phyloP scores from a whole-genome alignment of 495 filamentous ascomycete species.

The Penicillium malachiteum region DNA sequence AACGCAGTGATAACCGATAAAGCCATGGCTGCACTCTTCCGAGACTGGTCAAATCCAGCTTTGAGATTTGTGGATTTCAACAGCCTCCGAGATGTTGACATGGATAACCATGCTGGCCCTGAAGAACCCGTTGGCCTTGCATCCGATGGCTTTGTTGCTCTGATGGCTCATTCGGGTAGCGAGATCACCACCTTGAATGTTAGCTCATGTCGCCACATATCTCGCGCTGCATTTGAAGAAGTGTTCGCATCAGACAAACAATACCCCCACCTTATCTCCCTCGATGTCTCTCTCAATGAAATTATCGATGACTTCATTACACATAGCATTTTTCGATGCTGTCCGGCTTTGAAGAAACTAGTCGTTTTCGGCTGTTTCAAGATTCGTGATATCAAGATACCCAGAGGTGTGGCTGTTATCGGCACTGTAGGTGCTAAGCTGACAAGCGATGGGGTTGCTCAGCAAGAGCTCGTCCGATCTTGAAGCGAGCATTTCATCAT shows the following conservation, averaged over 20 bases:
- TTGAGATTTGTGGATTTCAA: slow-evolving; percentile 69
- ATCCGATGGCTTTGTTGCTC: slow-evolving; percentile 66
- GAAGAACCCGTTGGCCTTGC: slow-evolving; percentile 63
- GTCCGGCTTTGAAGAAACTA: slow-evolving; percentile 68
- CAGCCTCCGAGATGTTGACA: slow-evolving; percentile 71
- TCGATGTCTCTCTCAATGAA: slow-evolving; percentile 79
- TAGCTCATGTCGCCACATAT: slow-evolving; percentile 76
- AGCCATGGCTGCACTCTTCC: slow-evolving; percentile 69
- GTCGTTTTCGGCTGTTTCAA: slow-evolving; percentile 85
- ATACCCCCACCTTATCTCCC: slow-evolving; percentile 64
- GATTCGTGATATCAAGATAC: slow-evolving; percentile 65
- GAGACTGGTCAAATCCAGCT: slow-evolving; percentile 67
- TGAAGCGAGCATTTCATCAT: no score
- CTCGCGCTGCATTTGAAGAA: slow-evolving; percentile 61
- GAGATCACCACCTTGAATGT: slow-evolving; percentile 65
- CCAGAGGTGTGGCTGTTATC: slow-evolving; percentile 71
- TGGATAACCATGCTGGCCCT: slow-evolving; percentile 61
- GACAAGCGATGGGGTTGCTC: slow-evolving; percentile 49
- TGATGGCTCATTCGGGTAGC: slow-evolving; percentile 81
- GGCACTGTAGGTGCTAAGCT: slow-evolving; percentile 47
- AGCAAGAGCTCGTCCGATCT: slow-evolving; percentile 16
- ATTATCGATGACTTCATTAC: slow-evolving; percentile 72
- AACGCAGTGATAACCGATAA: slow-evolving; percentile 73
- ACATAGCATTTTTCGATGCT: slow-evolving; percentile 69
- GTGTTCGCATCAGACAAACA: slow-evolving; percentile 60